Evolutionary conservation across 139 green algal species (phyloP).

Genomic region (Volvox africanus): DNA sequence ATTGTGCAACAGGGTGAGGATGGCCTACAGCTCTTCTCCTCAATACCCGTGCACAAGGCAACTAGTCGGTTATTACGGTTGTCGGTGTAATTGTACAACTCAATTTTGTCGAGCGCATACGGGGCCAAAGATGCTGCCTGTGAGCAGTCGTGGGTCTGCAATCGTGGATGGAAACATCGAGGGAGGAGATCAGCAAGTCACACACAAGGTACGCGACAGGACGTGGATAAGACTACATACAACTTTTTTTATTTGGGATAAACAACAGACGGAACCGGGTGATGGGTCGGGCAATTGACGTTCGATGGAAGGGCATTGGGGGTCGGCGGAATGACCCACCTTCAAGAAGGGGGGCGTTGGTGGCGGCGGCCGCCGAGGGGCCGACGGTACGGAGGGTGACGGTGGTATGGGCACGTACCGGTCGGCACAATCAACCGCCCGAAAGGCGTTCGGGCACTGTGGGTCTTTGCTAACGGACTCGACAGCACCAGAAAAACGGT

Average conservation of each 20-base stretch:
- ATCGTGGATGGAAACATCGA: too few relatives aligned
- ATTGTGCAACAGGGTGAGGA: conserved; percentile 1
- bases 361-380: background rate
- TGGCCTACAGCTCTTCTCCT: background rate
- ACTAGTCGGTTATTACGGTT: background rate
- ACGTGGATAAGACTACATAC: background rate
- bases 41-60: background rate
- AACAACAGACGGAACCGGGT: too few relatives aligned
- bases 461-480: background rate
- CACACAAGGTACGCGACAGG: too few relatives aligned
- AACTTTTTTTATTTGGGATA: too few relatives aligned
- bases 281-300: too few relatives aligned
- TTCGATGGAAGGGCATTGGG: too few relatives aligned
- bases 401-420: background rate
- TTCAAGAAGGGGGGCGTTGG: background rate
- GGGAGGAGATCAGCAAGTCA: too few relatives aligned
- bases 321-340: background rate
- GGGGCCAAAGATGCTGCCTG: background rate
- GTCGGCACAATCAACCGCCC: background rate
- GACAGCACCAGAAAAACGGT: background rate
- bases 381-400: background rate
- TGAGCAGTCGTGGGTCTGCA: conserved; percentile 11
- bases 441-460: background rate
- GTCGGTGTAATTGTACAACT: background rate
- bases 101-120: background rate